Percentiles rank a stretch among this genome's conserved stretches.
phyloP scores from a whole-genome alignment of 345 rosid species.

The Eucalyptus sideroxylon region DNA sequence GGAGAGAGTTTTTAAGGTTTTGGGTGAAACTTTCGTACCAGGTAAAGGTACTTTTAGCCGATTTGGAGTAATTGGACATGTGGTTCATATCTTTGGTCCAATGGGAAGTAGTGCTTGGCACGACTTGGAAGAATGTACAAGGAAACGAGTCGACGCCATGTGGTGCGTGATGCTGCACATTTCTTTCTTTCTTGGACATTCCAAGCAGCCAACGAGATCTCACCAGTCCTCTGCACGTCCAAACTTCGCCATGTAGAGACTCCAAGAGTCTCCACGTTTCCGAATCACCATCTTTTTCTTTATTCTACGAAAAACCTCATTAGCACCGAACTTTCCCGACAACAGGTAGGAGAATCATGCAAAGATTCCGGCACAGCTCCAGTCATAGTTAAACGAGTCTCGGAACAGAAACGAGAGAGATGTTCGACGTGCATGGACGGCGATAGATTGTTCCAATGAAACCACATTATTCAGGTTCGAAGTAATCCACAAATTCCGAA shows the following conservation, averaged over 20 bases:
- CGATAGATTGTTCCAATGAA: neutral
- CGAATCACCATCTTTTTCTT: neutral
- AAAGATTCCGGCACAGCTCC: neutral
- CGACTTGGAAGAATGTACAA: neutral
- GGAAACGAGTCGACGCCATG: fast-evolving
- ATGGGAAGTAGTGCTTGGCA: neutral
- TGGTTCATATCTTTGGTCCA: neutral
- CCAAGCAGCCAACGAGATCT: neutral
- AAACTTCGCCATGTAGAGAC: neutral
- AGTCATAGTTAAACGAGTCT: neutral
- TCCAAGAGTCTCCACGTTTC: neutral
- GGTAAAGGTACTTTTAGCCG: neutral
- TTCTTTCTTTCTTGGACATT: neutral
- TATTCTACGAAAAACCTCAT: neutral
- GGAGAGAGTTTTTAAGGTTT: neutral
- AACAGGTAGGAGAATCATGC: neutral
- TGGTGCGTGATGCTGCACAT: neutral
- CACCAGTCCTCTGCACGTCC: neutral
- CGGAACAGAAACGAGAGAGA: neutral
- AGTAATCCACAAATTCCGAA: neutral
- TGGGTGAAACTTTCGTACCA: neutral
- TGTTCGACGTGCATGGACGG: neutral
- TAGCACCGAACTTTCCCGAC: neutral
- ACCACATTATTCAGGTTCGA: neutral
- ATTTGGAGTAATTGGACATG: neutral